Base-by-base conservation (phyloP, 768 basidiomycete species). In the Phaeotremella fagi region DNA sequence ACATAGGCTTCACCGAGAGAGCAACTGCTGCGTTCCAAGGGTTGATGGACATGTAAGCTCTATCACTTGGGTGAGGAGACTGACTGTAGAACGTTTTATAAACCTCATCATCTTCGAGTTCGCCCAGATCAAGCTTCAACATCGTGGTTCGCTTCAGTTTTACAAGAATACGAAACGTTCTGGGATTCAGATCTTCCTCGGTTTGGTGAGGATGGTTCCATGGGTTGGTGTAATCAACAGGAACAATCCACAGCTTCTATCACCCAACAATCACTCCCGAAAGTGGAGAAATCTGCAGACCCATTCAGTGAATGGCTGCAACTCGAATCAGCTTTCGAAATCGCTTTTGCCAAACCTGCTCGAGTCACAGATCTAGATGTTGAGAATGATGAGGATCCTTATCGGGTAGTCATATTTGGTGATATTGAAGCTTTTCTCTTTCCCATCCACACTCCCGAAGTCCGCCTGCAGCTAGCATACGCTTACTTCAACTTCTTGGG, bases 121-220 rank as follows among this genome's bases (percentile, higher is more conserved):
- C 9, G 7, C 18, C 7, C 38, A 7, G 20, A 22, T 22, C 46
- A 22, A 9, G 35, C 36, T 1, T 25, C 37, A 20, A 26, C 26
- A 1, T 37, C 33, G 3, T 52, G 55, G 33, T 64, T 59, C 18
- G 57, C 53, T 22, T 51, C 45, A 42, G 50, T 74, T 1, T 14
- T 74, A 2, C 42, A 50, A 11, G 61, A 61, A 1, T 69, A 76
- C 25, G 75, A 76, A 43, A 11, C 41, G 1, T 78, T 77, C 42
- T 77, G 76, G 77, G 75, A 77, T 41, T 41, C 64, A 1, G 77
- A 76, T 44, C 58, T 52, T 0, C 70, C 76, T 3, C 71, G 75
- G 2, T 64, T 76, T 16, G 77, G 77, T 12, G 76, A 77, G 35
- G 0, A 35, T 1, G 70, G 64, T 1, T 59, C 77, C 0, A 45